phyloP scores from a whole-genome alignment of 2,329 filamentous ascomycete species.

The Alternaria hordeiaustralica region DNA sequence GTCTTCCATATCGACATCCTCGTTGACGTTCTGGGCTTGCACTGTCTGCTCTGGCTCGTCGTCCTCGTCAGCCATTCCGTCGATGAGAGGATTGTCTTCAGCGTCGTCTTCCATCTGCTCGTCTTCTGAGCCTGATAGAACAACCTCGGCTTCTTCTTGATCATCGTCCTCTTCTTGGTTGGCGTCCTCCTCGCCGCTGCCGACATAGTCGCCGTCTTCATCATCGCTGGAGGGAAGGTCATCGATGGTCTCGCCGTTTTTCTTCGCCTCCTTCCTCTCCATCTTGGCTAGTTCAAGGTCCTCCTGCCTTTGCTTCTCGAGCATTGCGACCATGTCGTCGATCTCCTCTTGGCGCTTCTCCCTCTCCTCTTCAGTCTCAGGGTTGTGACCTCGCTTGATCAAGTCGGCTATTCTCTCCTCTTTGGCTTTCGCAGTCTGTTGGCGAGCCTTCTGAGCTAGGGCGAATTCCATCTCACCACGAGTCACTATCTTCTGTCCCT shows the following conservation, averaged over 20 bases:
- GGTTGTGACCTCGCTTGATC: conserved; percentile 76
- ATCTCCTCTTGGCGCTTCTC: conserved; percentile 81
- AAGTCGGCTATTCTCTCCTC: conserved; percentile 79
- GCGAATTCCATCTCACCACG: conserved; percentile 70
- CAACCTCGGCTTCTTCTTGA: conserved; percentile 36
- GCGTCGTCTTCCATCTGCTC: conserved; percentile 37
- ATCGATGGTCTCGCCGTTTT: conserved; percentile 56
- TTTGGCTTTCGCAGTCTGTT: conserved; percentile 80
- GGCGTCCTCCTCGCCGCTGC: conserved; percentile 55
- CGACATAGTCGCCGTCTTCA: conserved; percentile 60
- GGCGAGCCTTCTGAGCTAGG: conserved; percentile 74
- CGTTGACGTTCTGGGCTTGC: conserved; percentile 19
- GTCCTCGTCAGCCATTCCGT: conserved; percentile 51
- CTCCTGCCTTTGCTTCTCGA: conserved; percentile 83
- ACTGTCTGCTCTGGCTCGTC: conserved; percentile 33
- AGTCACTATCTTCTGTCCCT: conserved; percentile 66
- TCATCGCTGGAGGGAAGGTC: conserved; percentile 59
- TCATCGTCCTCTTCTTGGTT: conserved; percentile 48
- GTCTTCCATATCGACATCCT: conserved; percentile 55
- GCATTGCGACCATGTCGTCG: conserved; percentile 72
- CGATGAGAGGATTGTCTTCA: conserved; percentile 36
- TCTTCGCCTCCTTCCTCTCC: conserved; percentile 77
- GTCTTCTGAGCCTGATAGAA: conserved; percentile 37
- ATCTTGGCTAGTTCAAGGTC: conserved; percentile 77
- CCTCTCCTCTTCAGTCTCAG: conserved; percentile 87